Base-by-base conservation (phyloP, 257 asterid species). In the Solanum phureja region DNA sequence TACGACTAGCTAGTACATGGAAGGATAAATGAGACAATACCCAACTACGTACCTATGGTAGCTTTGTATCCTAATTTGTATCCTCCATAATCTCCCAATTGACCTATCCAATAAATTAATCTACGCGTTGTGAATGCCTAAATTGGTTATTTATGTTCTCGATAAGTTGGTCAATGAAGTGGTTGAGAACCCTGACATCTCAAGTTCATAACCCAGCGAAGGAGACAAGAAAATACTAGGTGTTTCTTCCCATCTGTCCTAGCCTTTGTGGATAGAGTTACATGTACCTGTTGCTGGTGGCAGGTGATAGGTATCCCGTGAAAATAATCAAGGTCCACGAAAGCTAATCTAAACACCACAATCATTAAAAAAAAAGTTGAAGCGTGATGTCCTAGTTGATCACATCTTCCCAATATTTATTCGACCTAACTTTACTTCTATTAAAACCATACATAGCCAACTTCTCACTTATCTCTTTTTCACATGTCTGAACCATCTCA, bases 121-220 rank as follows among this genome's bases (percentile, higher is more conserved):
- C 0, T 52, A 52, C 3, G 1, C 9, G 0, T 0, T 0, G 64
- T 18, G 23, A 56, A 56, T 56, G n/a, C 0, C 9, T 0, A 56
- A 19, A 19, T 56, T 56, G 64, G 0, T 56, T 7, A 58, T 58
- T 58, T 19, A 58, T 19, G 27, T 58, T 5, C 5, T 21, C 0
- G 11, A 21, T 58, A 58, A 19, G 27, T 58, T 58, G 27, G 11
- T 58, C 11, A 58, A 58, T 58, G 1, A 29, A 29, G 29, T 29
- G 11, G 2, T 58, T 58, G 66, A 58, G 0, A 58, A 58, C 0
- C 0, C 24, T 1, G 0, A 19, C 0, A 2, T 58, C 7, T 58
- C 27, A 58, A 21, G 66, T 58, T 58, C 5, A 58, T 0, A 58
- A 58, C 0, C 19, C 11, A 58, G 0, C 24, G 2, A 2, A 19